Evolutionary conservation across 2,329 filamentous ascomycete species (phyloP).

Genomic region (Dactylella cylindrospora): DNA sequence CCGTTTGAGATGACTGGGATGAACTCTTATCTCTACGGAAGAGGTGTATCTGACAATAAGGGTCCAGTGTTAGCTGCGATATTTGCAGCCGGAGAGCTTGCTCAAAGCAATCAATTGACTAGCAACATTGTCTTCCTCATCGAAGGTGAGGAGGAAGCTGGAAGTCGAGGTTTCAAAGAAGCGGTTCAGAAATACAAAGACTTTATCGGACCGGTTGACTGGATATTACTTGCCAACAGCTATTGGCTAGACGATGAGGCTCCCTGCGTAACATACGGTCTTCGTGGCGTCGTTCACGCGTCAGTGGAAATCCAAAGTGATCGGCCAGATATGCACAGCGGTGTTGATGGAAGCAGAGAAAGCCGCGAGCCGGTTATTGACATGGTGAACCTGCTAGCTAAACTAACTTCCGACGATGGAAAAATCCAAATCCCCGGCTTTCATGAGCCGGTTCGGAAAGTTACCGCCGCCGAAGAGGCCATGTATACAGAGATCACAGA

Average conservation of each 20-base stretch:
- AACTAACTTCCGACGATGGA: slow-evolving; percentile 77
- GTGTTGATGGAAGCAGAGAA: slow-evolving; percentile 90
- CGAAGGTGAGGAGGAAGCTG: slow-evolving; percentile 94
- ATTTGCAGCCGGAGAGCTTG: slow-evolving; percentile 86
- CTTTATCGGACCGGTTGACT: slow-evolving; percentile 86
- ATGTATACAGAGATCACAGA: slow-evolving; percentile 48
- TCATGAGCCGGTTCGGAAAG: slow-evolving; percentile 45
- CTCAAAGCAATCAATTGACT: slow-evolving; percentile 76
- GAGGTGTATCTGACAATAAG: slow-evolving; percentile 97
- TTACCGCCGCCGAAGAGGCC: slow-evolving; percentile 46
- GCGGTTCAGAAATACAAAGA: slow-evolving; percentile 77
- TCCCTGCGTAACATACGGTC: slow-evolving; percentile 90
- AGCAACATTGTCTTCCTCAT: slow-evolving; percentile 93
- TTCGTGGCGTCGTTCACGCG: slow-evolving; percentile 90
- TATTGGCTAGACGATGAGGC: slow-evolving; percentile 98
- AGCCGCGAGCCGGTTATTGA: slow-evolving; percentile 91
- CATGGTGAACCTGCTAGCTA: slow-evolving; percentile 77
- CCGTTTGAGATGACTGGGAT: slow-evolving; percentile 87
- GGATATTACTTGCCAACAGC: slow-evolving; percentile 92
- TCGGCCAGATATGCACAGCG: slow-evolving; percentile 87
- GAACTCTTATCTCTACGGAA: slow-evolving; percentile 90
- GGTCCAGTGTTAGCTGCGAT: slow-evolving; percentile 91
- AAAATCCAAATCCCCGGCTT: slow-evolving; percentile 74
- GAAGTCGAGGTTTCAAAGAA: slow-evolving; percentile 84
- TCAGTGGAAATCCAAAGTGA: slow-evolving; percentile 84